A percentile compares a stretch with the other conserved stretches of the same genome.
Conservation (phyloP, 2,329 filamentous ascomycete genomes). For the Aureobasidium namibiae region DNA sequence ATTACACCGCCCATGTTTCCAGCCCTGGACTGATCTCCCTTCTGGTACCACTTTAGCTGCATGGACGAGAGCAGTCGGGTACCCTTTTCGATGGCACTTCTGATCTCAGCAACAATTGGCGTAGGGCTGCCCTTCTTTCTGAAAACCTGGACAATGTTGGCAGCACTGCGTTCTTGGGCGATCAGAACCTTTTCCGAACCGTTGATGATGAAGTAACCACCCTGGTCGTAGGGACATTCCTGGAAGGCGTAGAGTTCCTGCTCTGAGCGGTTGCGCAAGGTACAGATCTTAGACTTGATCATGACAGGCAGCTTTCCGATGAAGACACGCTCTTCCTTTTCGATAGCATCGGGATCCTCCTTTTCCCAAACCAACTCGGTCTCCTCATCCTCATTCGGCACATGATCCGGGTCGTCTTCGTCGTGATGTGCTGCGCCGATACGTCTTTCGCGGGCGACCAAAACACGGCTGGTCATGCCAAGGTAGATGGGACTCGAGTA, state of each 20-base stretch:
- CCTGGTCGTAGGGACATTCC: slow-evolving; percentile 96
- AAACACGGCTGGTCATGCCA: slow-evolving; percentile 76
- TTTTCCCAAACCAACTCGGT: slow-evolving; percentile 39
- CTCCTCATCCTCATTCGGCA: slow-evolving; percentile 37
- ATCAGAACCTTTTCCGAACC: slow-evolving; percentile 98
- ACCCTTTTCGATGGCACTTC: slow-evolving; percentile 92
- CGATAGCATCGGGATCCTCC: slow-evolving; percentile 25
- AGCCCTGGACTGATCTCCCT: slow-evolving; percentile 70
- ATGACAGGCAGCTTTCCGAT: slow-evolving; percentile 96
- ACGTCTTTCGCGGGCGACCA: slow-evolving; percentile 69
- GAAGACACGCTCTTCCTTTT: slow-evolving; percentile 66
- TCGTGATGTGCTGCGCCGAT: slow-evolving; percentile 51
- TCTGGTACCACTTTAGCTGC: slow-evolving; percentile 81
- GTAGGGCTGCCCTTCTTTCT: slow-evolving; percentile 95
- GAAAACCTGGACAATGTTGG: slow-evolving; percentile 98
- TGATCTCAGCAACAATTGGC: slow-evolving; percentile 89
- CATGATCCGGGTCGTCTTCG: slow-evolving; percentile 53
- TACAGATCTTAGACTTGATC: slow-evolving; percentile 95
- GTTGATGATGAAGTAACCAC: slow-evolving; percentile 99
- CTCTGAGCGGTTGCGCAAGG: slow-evolving; percentile 73
- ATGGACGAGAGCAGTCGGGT: slow-evolving; percentile 90
- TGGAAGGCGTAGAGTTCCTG: slow-evolving; percentile 84
- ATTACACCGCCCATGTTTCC: slow-evolving; percentile 74
- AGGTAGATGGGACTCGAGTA: slow-evolving; percentile 90
- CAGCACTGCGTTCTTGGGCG: slow-evolving; percentile 92